phyloP scores from a whole-genome alignment of 805 yeast species.

The Candida germanica region DNA sequence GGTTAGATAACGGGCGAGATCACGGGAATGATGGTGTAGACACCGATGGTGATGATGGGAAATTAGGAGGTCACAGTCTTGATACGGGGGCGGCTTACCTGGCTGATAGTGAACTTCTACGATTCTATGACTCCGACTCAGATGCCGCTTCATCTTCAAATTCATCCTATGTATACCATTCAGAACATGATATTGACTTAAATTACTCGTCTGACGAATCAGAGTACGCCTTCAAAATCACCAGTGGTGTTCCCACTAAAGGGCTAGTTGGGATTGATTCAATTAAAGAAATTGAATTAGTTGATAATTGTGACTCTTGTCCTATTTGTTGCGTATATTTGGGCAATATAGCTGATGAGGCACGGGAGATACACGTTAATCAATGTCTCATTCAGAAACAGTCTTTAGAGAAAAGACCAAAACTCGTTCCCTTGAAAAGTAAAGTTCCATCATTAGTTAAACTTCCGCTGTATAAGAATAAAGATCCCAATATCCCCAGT shows the following conservation, averaged over 20 bases:
- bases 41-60: neutral
- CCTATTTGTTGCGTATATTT: conserved; percentile 13
- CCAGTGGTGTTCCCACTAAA: conserved; percentile 9
- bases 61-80: too few relatives aligned
- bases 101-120: neutral
- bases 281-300: conserved; percentile 8
- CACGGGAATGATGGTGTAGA: too few relatives aligned
- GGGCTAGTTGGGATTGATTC: conserved; percentile 9
- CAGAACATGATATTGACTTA: conserved; percentile 13
- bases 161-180: conserved; percentile 7
- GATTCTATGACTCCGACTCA: conserved; percentile 11
- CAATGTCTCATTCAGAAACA: conserved; percentile 9
- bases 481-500: conserved; percentile 3
- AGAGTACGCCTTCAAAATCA: conserved; percentile 10
- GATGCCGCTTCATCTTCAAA: conserved; percentile 9
- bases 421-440: neutral
- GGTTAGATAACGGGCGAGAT: too few relatives aligned
- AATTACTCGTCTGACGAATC: conserved; percentile 14
- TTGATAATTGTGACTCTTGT: conserved; percentile 4
- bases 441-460: conserved; percentile 1
- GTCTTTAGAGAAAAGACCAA: conserved; percentile 2
- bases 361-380: conserved; percentile 8
- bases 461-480: conserved; percentile 10
- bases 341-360: conserved; percentile 8
- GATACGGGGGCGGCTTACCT: neutral